Conservation (phyloP, 805 yeast genomes). For the Metschnikowia corniflorae region DNA sequence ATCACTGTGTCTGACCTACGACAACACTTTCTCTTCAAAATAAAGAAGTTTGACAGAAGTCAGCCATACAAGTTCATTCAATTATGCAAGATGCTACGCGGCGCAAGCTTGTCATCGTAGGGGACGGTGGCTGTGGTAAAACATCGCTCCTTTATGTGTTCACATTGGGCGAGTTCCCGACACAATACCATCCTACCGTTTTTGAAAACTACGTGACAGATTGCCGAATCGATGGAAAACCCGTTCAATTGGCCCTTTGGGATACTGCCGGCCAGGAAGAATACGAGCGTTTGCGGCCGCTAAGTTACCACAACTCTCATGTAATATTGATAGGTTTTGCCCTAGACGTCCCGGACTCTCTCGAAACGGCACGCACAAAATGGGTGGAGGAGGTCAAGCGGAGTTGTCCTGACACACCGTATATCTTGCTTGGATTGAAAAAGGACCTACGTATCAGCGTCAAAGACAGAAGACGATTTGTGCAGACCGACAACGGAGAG, state of each 20-base stretch:
- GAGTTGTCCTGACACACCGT: conserved; percentile 78
- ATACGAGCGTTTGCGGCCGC: conserved; percentile 83
- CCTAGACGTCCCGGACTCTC: conserved; percentile 76
- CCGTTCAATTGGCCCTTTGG: conserved; percentile 86
- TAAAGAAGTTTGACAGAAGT: background rate
- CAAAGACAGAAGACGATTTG: conserved; percentile 40
- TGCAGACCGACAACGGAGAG: conserved; percentile 59
- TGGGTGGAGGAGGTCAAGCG: conserved; percentile 84
- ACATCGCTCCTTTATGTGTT: conserved; percentile 88
- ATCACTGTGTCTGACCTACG: too few species aligned
- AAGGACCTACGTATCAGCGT: conserved; percentile 64
- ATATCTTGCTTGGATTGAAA: conserved; percentile 77
- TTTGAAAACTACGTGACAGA: conserved; percentile 93
- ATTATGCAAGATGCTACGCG: conserved; percentile 25
- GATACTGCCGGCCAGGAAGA: conserved; percentile 98
- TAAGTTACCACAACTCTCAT: conserved; percentile 84
- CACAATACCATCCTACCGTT: conserved; percentile 90
- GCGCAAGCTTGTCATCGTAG: conserved; percentile 82
- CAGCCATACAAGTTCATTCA: too few species aligned
- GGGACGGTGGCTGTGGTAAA: conserved; percentile 95
- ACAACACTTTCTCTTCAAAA: background rate
- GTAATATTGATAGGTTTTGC: conserved; percentile 85
- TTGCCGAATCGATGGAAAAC: conserved; percentile 90
- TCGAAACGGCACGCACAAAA: conserved; percentile 76
- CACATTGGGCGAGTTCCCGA: conserved; percentile 89